Conservation (phyloP, 352 stramenopile species). For the Lagenidium giganteum region DNA sequence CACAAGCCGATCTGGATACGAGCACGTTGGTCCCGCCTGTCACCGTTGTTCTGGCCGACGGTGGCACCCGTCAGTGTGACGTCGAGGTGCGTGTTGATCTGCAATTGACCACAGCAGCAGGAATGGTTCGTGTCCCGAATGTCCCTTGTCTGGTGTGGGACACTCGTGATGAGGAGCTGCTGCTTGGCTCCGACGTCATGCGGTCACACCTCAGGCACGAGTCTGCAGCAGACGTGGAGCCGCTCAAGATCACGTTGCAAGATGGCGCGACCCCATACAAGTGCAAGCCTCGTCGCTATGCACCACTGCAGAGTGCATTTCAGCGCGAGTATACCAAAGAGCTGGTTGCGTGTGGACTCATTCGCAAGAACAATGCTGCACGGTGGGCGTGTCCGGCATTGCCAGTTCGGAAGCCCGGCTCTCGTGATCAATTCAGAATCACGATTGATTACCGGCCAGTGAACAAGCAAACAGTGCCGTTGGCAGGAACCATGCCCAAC, state of each 20-base stretch:
- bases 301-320: background rate
- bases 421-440: background rate
- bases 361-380: background rate
- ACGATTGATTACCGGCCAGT: background rate
- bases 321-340: background rate
- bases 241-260: background rate
- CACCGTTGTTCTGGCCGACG: too few species aligned
- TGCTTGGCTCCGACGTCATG: background rate
- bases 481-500: constrained; percentile 2
- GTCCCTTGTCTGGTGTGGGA: too few species aligned
- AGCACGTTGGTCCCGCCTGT: too few species aligned
- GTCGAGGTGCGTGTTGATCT: too few species aligned
- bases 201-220: constrained; percentile 1
- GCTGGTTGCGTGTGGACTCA: background rate
- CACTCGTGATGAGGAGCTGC: too few species aligned
- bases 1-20: too few species aligned
- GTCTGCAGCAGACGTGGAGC: background rate
- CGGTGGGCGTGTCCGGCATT: background rate
- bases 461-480: background rate
- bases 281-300: background rate
- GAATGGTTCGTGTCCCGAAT: too few species aligned
- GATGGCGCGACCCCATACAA: background rate
- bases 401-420: background rate
- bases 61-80: too few species aligned
- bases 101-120: too few species aligned